Percentiles rank a stretch among this genome's conserved stretches.
Conservation (phyloP, 2,329 filamentous ascomycete genomes). For the Periglandula ipomoeae region DNA sequence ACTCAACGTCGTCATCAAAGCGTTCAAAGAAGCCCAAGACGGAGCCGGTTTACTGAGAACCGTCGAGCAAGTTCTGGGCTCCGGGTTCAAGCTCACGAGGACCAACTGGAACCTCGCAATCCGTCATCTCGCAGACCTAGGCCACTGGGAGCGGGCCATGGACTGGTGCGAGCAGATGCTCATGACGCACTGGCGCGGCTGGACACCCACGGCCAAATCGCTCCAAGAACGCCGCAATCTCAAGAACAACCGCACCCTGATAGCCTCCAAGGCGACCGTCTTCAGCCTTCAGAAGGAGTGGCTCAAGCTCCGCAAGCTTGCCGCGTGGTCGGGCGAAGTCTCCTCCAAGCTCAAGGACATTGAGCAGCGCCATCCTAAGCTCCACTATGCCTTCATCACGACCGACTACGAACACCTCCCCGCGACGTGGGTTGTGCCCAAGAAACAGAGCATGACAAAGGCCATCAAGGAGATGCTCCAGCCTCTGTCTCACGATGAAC, state of each 20-base stretch:
- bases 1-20: slow-evolving; percentile 38
- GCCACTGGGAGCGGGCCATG: slow-evolving; percentile 59
- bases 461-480: slow-evolving; percentile 21
- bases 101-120: slow-evolving; percentile 76
- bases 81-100: slow-evolving; percentile 67
- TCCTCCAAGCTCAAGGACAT: slow-evolving; percentile 30
- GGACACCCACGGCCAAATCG: slow-evolving; percentile 31
- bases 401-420: slow-evolving; percentile 21
- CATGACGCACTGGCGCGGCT: slow-evolving; percentile 72
- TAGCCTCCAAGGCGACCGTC: slow-evolving; percentile 30
- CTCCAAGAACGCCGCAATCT: slow-evolving; percentile 27
- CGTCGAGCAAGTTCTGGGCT: slow-evolving; percentile 45
- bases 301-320: slow-evolving; percentile 37
- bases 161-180: slow-evolving; percentile 64
- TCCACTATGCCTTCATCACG: slow-evolving; percentile 31
- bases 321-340: slow-evolving; percentile 38
- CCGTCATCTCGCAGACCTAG: slow-evolving; percentile 52
- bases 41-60: slow-evolving; percentile 37
- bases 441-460: slow-evolving; percentile 16
- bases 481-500: slow-evolving; percentile 21
- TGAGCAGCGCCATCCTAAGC: slow-evolving; percentile 28
- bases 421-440: slow-evolving; percentile 15
- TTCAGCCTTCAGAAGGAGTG: slow-evolving; percentile 40
- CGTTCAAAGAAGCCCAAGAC: slow-evolving; percentile 32
- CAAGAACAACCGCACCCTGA: slow-evolving; percentile 24